A percentile compares a stretch with the other conserved stretches of the same genome.
Conservation (phyloP, 139 green algal species). For the Tetraselmis chui region DNA sequence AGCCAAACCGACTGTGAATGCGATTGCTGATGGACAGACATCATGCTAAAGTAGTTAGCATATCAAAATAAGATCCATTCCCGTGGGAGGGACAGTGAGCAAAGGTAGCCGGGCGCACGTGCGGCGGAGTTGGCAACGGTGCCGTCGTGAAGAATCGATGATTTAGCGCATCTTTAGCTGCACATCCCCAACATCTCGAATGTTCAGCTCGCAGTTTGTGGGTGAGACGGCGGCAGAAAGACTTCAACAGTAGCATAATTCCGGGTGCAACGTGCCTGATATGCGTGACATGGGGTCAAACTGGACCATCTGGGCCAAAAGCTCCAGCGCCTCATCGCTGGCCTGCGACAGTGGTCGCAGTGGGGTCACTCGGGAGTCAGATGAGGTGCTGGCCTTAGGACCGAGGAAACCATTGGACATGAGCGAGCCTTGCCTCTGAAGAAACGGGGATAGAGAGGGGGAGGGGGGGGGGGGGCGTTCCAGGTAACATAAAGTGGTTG, state of each 20-base stretch:
- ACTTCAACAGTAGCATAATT: slow-evolving; percentile 14
- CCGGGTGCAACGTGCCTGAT: slow-evolving; percentile 22
- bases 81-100: not conserved
- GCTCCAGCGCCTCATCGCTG: slow-evolving; percentile 53
- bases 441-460: no score
- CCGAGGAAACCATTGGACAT: no score
- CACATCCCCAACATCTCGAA: not conserved
- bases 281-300: slow-evolving; percentile 43
- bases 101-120: not conserved
- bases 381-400: no score
- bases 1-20: no score
- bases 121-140: slow-evolving; percentile 39
- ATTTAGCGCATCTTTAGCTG: slow-evolving; percentile 51
- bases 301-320: slow-evolving; percentile 38
- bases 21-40: no score
- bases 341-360: slow-evolving; percentile 23
- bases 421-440: no score
- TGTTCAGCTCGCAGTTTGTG: not conserved
- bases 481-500: no score
- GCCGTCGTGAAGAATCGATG: slow-evolving; percentile 67
- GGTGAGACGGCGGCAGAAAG: not conserved
- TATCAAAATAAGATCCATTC: no score
- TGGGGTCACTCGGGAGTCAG: not conserved
- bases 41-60: no score
- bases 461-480: not conserved